Conservation (phyloP, 345 rosid genomes). For the Acer negundo region DNA sequence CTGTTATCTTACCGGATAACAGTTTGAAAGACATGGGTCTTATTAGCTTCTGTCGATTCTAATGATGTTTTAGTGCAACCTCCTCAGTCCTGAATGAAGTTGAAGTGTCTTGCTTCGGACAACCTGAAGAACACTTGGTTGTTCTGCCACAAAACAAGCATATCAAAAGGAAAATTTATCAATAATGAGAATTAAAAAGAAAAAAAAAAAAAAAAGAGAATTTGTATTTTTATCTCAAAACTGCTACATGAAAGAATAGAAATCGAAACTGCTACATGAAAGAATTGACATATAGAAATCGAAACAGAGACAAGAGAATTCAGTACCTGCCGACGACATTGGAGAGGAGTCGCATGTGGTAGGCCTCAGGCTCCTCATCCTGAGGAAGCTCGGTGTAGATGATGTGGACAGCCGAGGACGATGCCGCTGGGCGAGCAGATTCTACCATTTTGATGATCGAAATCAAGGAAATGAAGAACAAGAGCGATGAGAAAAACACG, state of each 20-base stretch:
- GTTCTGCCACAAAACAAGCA: conserved; percentile 47
- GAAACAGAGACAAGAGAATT: no score
- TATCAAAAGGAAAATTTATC: neutral
- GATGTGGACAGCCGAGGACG: conserved; percentile 65
- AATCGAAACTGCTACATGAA: no score
- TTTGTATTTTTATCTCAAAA: no score
- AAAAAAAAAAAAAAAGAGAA: no score
- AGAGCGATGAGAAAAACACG: neutral
- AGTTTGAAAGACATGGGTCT: conserved; percentile 5
- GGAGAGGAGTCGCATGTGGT: conserved; percentile 73
- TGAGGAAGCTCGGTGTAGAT: conserved; percentile 74
- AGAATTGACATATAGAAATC: no score
- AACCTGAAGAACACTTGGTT: conserved; percentile 91
- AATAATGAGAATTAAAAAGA: neutral
- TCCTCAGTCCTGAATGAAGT: conserved; percentile 55
- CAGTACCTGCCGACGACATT: conserved; percentile 73
- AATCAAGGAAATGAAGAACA: conserved; percentile 5
- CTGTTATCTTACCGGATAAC: no score
- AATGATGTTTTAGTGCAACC: conserved; percentile 28
- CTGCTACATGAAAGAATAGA: no score
- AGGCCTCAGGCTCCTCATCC: conserved; percentile 61
- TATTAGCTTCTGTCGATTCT: neutral
- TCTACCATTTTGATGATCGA: conserved; percentile 39
- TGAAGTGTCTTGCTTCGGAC: conserved; percentile 61
- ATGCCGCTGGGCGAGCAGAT: conserved; percentile 26